Evolutionary conservation across 495 filamentous ascomycete genomes (phyloP).

Genomic region (Penicillium pulvis): DNA sequence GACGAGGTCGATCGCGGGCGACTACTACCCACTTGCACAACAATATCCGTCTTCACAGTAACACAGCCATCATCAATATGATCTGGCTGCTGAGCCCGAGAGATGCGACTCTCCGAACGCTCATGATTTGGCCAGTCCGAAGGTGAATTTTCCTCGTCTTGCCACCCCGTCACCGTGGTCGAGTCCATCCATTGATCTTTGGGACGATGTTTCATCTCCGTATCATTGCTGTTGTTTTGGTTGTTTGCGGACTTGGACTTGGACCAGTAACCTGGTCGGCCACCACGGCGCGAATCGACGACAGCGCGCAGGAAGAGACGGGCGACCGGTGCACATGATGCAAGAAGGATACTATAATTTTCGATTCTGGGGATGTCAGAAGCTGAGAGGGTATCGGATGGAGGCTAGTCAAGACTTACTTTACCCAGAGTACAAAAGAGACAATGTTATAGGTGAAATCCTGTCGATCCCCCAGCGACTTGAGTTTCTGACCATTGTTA

Average conservation of each 20-base stretch:
- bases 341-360: conserved; percentile 40
- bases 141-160: conserved; percentile 22
- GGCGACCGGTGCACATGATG: conserved; percentile 36
- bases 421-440: conserved; percentile 40
- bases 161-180: conserved; percentile 15
- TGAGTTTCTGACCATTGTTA: conserved; percentile 27
- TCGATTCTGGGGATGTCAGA: conserved; percentile 31
- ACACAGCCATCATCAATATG: conserved; percentile 25
- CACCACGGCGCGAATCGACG: conserved; percentile 26
- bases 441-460: conserved; percentile 44
- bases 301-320: conserved; percentile 34
- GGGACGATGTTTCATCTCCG: conserved; percentile 20
- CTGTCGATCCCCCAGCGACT: conserved; percentile 29
- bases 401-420: conserved; percentile 22
- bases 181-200: conserved; percentile 27
- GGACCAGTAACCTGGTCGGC: conserved; percentile 33
- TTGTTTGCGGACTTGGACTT: conserved; percentile 24
- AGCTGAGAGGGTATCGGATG: not conserved
- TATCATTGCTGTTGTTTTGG: conserved; percentile 16
- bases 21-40: conserved; percentile 33
- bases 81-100: conserved; percentile 19
- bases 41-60: conserved; percentile 35
- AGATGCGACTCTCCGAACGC: conserved; percentile 21
- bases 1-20: conserved; percentile 23
- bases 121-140: conserved; percentile 19